A percentile compares a stretch with the other conserved stretches of the same genome.
Conservation (phyloP, 495 filamentous ascomycete genomes). For the Clohesyomyces aquaticus region DNA sequence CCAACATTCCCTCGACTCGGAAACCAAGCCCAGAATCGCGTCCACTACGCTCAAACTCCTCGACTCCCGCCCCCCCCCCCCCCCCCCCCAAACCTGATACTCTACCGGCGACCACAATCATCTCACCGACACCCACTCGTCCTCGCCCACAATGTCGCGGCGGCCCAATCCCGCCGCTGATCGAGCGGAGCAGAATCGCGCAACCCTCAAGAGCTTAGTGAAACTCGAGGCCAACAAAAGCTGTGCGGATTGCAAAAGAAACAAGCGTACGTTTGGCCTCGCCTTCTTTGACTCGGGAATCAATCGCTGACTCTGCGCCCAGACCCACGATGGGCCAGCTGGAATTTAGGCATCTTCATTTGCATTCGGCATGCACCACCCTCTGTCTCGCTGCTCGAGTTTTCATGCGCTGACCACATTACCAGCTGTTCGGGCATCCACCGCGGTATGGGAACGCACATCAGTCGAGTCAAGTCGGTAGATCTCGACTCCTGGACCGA, state of each 20-base stretch:
- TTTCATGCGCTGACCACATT: conserved; percentile 13
- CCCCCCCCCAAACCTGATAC: background rate
- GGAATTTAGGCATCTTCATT: conserved; percentile 72
- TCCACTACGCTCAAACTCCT: too few species aligned
- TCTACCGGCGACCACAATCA: background rate
- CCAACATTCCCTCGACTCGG: too few species aligned
- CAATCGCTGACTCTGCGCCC: conserved; percentile 23
- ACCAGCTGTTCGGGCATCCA: conserved; percentile 89
- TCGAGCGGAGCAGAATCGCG: conserved; percentile 84
- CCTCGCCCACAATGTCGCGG: conserved; percentile 73
- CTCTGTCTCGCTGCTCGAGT: conserved; percentile 4
- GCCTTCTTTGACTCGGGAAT: too few species aligned
- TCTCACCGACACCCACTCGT: background rate
- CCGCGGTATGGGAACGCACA: conserved; percentile 97
- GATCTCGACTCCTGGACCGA: conserved; percentile 98
- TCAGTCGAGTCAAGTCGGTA: conserved; percentile 95
- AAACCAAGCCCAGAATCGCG: too few species aligned
- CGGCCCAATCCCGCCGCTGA: conserved; percentile 79
- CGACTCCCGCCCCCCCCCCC: background rate
- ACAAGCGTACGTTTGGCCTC: too few species aligned
- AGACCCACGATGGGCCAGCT: conserved; percentile 98
- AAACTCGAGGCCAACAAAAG: conserved; percentile 93
- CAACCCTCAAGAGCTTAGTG: conserved; percentile 86
- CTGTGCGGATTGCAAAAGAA: conserved; percentile 98
- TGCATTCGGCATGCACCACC: conserved; percentile 71